Evolutionary conservation across 768 basidiomycete species (phyloP).

Genomic region (Kwoniella botswanensis): DNA sequence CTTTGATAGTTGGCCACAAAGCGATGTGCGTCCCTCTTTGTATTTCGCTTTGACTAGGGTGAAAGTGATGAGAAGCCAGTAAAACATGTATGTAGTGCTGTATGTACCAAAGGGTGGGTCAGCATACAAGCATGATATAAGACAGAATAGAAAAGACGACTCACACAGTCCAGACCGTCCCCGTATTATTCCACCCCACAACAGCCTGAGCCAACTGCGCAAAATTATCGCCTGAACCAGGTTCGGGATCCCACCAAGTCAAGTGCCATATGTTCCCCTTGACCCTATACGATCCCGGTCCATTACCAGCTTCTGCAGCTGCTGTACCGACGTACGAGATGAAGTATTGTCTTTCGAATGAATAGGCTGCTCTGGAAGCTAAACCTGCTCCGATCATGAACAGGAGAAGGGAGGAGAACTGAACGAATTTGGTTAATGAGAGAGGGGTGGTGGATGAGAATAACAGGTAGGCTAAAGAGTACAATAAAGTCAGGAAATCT

Average conservation of each 20-base stretch:
- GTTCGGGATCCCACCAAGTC: slow-evolving; percentile 38
- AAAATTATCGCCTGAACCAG: slow-evolving; percentile 27
- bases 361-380: slow-evolving; percentile 77
- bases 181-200: slow-evolving; percentile 83
- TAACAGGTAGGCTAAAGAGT: slow-evolving; percentile 27
- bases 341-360: slow-evolving; percentile 72
- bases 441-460: slow-evolving; percentile 30
- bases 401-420: slow-evolving; percentile 85
- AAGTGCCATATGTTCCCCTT: slow-evolving; percentile 84
- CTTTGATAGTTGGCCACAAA: slow-evolving; percentile 39
- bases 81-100: slow-evolving; percentile 80
- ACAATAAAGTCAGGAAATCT: too few species aligned
- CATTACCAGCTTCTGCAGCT: slow-evolving; percentile 62
- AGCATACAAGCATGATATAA: slow-evolving; percentile 36
- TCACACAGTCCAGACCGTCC: slow-evolving; percentile 60
- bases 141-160: slow-evolving; percentile 60
- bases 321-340: slow-evolving; percentile 69
- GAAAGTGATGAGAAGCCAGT: slow-evolving; percentile 80
- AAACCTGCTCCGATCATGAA: slow-evolving; percentile 90
- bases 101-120: too few species aligned
- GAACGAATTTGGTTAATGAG: slow-evolving; percentile 82
- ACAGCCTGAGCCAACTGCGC: slow-evolving; percentile 71
- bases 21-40: slow-evolving; percentile 52
- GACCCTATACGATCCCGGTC: slow-evolving; percentile 81
- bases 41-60: slow-evolving; percentile 64